Evolutionary conservation across 371 early-diverging fungal genomes (phyloP), one percentile per base, ranked within the genome.

Genomic region (Cokeromyces recurvatus): DNA sequence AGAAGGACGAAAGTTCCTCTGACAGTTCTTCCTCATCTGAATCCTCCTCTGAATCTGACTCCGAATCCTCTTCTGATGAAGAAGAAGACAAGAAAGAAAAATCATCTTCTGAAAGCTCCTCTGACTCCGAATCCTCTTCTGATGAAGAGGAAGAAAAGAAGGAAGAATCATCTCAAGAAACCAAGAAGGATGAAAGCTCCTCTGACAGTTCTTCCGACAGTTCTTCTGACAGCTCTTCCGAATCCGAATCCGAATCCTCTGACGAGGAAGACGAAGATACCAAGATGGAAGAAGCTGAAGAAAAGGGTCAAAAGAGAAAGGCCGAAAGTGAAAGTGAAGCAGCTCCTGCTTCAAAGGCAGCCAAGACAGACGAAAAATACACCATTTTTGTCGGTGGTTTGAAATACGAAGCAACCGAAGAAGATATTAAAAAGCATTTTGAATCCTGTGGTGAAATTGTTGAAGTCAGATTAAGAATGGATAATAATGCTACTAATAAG

Each of bases 311-410:
- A 8, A 70, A 70, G 62, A 59, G 69, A 41, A 69, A 69, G 69
- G 63, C 70, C 35, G 62, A 60, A 20, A 40, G 51, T 16, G 51
- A 34, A 8, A 62, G 58, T 36, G 65, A 64, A 41, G 51, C 42
- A 14, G 4, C 9, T 15, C 54, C 55, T 55, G 59, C 59, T 37
- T 52, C 60, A 38, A 57, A 66, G 48, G 79, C 75, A 58, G 77
- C 79, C 48, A 81, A 84, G 74, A 57, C 64, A 31, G 65, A 71
- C 38, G 43, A 43, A 25, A 19, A 23, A 12, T 37, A 32, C 48
- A 77, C 81, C 35, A 64, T 79, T 51, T 85, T 81, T 50, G 74
- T 82, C 37, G 86, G 87, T 49, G 78, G 79, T 65, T 59, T 85
- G 20, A 74, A 79, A 43, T 85, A 67, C 66, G 78, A 79, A 54